Conservation (phyloP, 371 early-diverging fungal genomes). For the Mortierella sp. region DNA sequence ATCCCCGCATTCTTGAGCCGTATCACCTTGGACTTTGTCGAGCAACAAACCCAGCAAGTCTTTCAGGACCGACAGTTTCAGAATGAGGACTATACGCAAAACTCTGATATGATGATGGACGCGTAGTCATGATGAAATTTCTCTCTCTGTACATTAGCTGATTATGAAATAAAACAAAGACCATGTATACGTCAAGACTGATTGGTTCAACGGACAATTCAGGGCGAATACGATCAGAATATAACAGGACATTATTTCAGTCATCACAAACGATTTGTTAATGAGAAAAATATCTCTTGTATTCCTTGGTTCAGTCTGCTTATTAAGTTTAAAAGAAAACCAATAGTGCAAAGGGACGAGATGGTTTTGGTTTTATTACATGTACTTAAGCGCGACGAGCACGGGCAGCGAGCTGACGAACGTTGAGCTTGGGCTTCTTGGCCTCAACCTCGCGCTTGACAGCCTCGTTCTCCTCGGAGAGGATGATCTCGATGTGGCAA, state of each 20-base stretch:
- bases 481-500: conserved; percentile 97
- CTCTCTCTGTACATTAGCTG: neutral
- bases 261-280: neutral
- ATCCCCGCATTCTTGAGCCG: conserved; percentile 86
- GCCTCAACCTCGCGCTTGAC: conserved; percentile 79
- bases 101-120: conserved; percentile 48
- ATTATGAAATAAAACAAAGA: neutral
- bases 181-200: neutral
- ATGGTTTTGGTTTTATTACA: conserved; percentile 31
- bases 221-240: neutral
- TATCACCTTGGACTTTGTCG: conserved; percentile 75
- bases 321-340: conserved; percentile 6
- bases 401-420: conserved; percentile 71
- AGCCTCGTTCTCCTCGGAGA: conserved; percentile 87
- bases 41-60: conserved; percentile 33
- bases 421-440: conserved; percentile 71
- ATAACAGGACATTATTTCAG: neutral
- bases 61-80: conserved; percentile 10
- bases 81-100: conserved; percentile 30
- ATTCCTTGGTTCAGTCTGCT: neutral
- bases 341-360: conserved; percentile 26
- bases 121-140: conserved; percentile 1
- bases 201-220: neutral
- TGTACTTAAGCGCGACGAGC: conserved; percentile 64
- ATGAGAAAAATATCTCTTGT: neutral